These are phyloP conservation scores for Triglochin maritima DNA, from an alignment of 106 monocot species.

Conservation along the genomic window DNA sequence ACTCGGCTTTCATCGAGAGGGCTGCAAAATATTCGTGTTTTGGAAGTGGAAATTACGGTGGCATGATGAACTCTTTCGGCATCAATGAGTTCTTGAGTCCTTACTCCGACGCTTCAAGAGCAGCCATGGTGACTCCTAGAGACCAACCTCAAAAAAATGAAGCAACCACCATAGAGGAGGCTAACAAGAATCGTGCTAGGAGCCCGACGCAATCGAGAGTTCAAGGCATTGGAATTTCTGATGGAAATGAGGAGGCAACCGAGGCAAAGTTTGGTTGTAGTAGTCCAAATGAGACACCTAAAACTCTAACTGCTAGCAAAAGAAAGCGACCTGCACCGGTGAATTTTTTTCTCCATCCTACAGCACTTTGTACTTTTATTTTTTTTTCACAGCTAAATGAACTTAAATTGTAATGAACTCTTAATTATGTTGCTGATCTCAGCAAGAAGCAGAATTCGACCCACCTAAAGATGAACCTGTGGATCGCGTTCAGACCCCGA, in stretches of 20 bases:
- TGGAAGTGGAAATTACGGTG: conserved; percentile 4
- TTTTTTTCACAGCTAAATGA: neutral
- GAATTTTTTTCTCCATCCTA: neutral
- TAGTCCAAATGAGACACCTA: conserved; percentile 23
- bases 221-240: neutral
- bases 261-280: conserved; percentile 27
- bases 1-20: conserved; percentile 54
- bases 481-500: conserved; percentile 8
- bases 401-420: too few relatives aligned
- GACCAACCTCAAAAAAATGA: conserved; percentile 12
- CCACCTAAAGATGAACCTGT: conserved; percentile 12
- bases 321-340: conserved; percentile 48
- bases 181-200: conserved; percentile 6
- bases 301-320: conserved; percentile 25
- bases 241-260: conserved; percentile 4
- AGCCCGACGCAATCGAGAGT: conserved; percentile 12
- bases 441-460: conserved; percentile 23
- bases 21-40: conserved; percentile 73
- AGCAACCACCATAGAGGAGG: conserved; percentile 6
- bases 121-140: neutral
- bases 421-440: neutral
- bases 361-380: neutral
- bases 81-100: conserved; percentile 6
- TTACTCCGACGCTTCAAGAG: conserved; percentile 1
- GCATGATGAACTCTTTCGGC: conserved; percentile 16